Evolutionary conservation across 768 basidiomycete genomes (phyloP), one percentile per base, ranked within the genome.

Genomic region (Boletus bicolor): DNA sequence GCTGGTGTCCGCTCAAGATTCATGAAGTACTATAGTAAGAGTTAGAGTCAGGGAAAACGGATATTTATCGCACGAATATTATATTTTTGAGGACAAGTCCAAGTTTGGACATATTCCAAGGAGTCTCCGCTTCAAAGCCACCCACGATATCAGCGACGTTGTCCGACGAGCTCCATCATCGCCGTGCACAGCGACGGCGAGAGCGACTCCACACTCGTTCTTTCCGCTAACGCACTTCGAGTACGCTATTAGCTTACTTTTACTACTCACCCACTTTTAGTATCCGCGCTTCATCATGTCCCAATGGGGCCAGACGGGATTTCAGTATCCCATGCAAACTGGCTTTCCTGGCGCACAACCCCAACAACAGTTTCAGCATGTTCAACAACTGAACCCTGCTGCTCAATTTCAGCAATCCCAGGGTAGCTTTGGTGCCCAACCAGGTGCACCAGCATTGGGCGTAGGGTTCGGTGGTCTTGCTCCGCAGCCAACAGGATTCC

Each of bases 241-340:
- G 30, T 45, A 17, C 44, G 7, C 21, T 19, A 32, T 35, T 17
- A 55, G 24, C 28, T 36, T n/a, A 14, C 5, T 19, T 21, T 21
- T 38, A 4, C 28, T 38, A 4, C 28, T 28, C 28, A 28, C 28
- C 28, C 28, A 28, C 28, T 28, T 6, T 15, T 44, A 44, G 50
- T 17, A 11, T 56, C 17, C 1, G 6, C 7, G 17, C 12, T 30
- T 30, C 66, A 76, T 64, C 67, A 91, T 91, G 89, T 82, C 87
- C 64, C 88, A 89, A 73, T 91, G 89, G 87, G 79, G 78, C 50
- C 86, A 85, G 70, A 80, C 79, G 24, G 82, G 83, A 36, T 86
- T 76, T 65, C 88, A 91, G 72, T 86, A 87, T 66, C 85, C 89
- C 34, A 75, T 85, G 69, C 87, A 87, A 61, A 87, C 89, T 3